A percentile compares a stretch with the other conserved stretches of the same genome.
Conservation (phyloP, 768 basidiomycete species). For the Tremella fuciformis region DNA sequence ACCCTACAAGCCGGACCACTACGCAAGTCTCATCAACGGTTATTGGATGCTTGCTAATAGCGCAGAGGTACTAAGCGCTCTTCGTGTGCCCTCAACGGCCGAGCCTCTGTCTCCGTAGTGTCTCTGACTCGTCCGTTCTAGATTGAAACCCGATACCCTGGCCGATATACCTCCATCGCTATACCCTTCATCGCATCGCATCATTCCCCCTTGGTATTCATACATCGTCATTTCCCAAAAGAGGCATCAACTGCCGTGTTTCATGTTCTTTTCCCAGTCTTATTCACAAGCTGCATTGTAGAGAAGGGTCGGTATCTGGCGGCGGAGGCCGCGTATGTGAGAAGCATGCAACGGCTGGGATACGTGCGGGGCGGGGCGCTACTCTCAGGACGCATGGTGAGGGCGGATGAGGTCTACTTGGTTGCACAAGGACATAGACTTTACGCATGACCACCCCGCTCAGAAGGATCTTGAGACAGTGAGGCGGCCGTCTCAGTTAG, state of each 20-base stretch:
- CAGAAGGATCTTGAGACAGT: too few relatives aligned
- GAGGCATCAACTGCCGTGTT: slow-evolving; percentile 5
- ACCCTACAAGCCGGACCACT: slow-evolving; percentile 71
- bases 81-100: slow-evolving; percentile 19
- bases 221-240: neutral
- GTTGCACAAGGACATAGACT: too few relatives aligned
- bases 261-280: neutral
- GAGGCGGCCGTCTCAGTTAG: too few relatives aligned
- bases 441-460: too few relatives aligned
- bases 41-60: slow-evolving; percentile 22
- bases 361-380: too few relatives aligned
- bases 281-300: too few relatives aligned
- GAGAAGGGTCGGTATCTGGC: too few relatives aligned
- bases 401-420: too few relatives aligned
- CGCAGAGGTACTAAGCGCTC: slow-evolving; percentile 55
- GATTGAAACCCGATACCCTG: slow-evolving; percentile 1
- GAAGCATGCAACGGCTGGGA: too few relatives aligned
- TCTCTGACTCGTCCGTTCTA: neutral
- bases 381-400: too few relatives aligned
- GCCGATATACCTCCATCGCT: neutral
- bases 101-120: neutral
- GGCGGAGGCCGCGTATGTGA: too few relatives aligned
- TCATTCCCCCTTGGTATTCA: slow-evolving; percentile 4
- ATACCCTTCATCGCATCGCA: slow-evolving; percentile 4
- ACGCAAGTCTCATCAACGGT: slow-evolving; percentile 48